Conservation (phyloP, 441 rosid genomes). For the Populus tomentosa region DNA sequence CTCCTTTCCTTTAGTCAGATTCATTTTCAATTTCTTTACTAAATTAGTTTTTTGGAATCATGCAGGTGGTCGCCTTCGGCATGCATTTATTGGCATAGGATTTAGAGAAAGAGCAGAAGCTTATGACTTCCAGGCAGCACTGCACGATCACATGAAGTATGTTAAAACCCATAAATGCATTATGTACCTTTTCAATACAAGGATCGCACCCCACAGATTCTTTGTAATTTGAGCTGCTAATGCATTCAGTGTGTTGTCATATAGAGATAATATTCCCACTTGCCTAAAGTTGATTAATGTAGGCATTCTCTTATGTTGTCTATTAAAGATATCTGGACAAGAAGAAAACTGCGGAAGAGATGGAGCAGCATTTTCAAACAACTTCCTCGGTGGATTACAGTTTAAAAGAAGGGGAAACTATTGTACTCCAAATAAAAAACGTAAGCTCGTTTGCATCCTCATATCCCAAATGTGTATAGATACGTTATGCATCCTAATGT, state of each 20-base stretch:
- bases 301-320: not conserved
- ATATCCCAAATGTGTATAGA: not conserved
- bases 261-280: not conserved
- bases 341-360: slow-evolving; percentile 95
- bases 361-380: slow-evolving; percentile 90
- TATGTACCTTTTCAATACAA: not conserved
- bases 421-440: slow-evolving; percentile 69
- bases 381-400: slow-evolving; percentile 76
- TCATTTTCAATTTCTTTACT: not conserved
- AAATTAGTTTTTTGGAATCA: slow-evolving; percentile 9
- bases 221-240: not conserved
- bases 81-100: slow-evolving; percentile 95
- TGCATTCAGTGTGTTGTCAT: not conserved
- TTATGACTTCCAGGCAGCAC: slow-evolving; percentile 95
- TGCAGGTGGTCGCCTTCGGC: slow-evolving; percentile 83
- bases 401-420: slow-evolving; percentile 87
- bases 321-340: slow-evolving; percentile 75
- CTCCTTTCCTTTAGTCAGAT: not conserved
- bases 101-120: slow-evolving; percentile 98
- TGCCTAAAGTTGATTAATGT: not conserved
- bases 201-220: slow-evolving; percentile 7
- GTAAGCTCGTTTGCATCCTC: slow-evolving; percentile 34
- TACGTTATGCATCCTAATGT: not conserved
- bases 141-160: slow-evolving; percentile 97
- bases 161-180: slow-evolving; percentile 11